Conservation (phyloP, 768 basidiomycete species). For the Arthromyces matolae region DNA sequence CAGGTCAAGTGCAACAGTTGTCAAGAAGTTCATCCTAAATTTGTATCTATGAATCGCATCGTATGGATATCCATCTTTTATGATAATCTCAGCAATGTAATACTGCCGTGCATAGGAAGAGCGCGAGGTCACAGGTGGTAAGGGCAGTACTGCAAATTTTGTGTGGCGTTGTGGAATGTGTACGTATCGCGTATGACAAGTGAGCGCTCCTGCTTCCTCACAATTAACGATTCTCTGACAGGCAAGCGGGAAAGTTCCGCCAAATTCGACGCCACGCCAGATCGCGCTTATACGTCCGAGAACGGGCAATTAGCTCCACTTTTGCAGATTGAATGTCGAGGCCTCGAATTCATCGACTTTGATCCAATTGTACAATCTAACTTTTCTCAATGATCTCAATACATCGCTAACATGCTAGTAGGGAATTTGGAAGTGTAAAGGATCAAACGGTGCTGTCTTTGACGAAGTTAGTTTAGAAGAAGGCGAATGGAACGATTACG, state of each 20-base stretch:
- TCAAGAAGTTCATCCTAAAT: slow-evolving; percentile 70
- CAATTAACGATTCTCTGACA: slow-evolving; percentile 14
- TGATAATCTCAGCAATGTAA: background rate
- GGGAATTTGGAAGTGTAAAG: slow-evolving; percentile 79
- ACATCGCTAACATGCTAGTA: no score
- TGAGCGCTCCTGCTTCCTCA: background rate
- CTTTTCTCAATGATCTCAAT: background rate
- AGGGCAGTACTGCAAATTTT: slow-evolving; percentile 68
- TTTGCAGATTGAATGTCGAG: slow-evolving; percentile 78
- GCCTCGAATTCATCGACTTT: slow-evolving; percentile 78
- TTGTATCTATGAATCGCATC: slow-evolving; percentile 65
- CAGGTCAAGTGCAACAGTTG: slow-evolving; percentile 80
- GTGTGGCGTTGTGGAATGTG: slow-evolving; percentile 79
- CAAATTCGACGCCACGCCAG: slow-evolving; percentile 59
- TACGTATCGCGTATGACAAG: slow-evolving; percentile 24
- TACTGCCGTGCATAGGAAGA: slow-evolving; percentile 47
- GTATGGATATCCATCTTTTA: slow-evolving; percentile 33
- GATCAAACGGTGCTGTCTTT: slow-evolving; percentile 55
- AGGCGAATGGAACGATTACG: slow-evolving; percentile 84
- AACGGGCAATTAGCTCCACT: slow-evolving; percentile 62
- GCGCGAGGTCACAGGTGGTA: slow-evolving; percentile 60
- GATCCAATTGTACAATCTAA: slow-evolving; percentile 45
- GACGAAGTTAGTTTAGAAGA: slow-evolving; percentile 61
- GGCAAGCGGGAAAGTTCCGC: slow-evolving; percentile 80
- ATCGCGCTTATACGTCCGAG: slow-evolving; percentile 56